Conservation (phyloP, 1,284 basidiomycete species). For the Leccinum griseonigrum region DNA sequence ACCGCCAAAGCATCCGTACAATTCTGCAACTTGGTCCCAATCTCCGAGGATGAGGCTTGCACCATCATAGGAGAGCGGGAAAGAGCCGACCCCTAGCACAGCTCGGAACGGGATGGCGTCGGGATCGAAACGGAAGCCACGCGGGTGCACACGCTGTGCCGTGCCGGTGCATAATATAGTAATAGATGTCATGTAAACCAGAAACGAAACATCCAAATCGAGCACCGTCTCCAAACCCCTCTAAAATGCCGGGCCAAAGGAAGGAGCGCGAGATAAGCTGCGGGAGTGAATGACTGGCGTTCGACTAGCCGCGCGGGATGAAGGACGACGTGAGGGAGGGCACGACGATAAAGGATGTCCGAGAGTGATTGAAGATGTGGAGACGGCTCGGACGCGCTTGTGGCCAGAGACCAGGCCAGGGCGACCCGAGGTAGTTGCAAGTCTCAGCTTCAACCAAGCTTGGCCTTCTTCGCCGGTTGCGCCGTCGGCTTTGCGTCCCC, state of each 20-base stretch:
- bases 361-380: slow-evolving; percentile 52
- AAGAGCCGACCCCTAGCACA: too few relatives aligned
- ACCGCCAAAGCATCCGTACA: too few relatives aligned
- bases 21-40: too few relatives aligned
- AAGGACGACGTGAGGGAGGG: slow-evolving; percentile 66
- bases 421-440: slow-evolving; percentile 17
- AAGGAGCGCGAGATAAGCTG: slow-evolving; percentile 56
- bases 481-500: slow-evolving; percentile 52
- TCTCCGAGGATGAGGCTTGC: too few relatives aligned
- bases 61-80: too few relatives aligned
- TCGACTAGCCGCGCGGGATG: slow-evolving; percentile 53
- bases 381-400: slow-evolving; percentile 44
- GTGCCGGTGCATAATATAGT: too few relatives aligned
- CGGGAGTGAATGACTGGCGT: slow-evolving; percentile 52
- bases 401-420: slow-evolving; percentile 36
- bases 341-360: slow-evolving; percentile 63
- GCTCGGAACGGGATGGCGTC: too few relatives aligned
- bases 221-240: slow-evolving; percentile 31
- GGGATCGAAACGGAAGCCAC: too few relatives aligned
- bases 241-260: slow-evolving; percentile 55
- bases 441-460: slow-evolving; percentile 39
- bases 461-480: slow-evolving; percentile 68
- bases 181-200: background rate
- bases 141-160: too few relatives aligned
- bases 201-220: slow-evolving; percentile 23